Evolutionary conservation across 1,284 basidiomycete species (phyloP), one percentile per base, ranked within the genome.

Genomic region (Stygiomarasmius scandens): DNA sequence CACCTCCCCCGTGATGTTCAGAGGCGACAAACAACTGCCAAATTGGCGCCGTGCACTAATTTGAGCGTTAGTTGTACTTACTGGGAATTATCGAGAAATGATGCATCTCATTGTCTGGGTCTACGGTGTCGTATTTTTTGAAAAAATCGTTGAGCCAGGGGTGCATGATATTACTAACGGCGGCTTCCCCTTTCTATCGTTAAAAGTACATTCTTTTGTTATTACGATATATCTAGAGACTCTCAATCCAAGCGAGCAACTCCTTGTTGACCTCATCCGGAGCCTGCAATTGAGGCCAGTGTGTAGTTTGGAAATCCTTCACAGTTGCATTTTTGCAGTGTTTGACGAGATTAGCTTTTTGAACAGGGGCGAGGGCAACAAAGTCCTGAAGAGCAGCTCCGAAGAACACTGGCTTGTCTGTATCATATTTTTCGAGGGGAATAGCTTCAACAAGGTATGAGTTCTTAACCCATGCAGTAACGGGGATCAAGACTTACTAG

Each of bases 291-390:
- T 54, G 52, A 9, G 46, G 25, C 52, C 52, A 46, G 32, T 54
- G 52, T 5, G 20, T 20, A 16, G 52, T 29, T 25, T 54, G 23
- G 43, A 54, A 46, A 25, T 54, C 52, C 25, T 54, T 54, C 12
- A 54, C 20, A 20, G 43, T 46, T 16, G 66, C 47, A 41, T 68
- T 56, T 43, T 41, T 41, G n/a, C 14, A 12, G 8, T 4, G 16
- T 16, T 41, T 41, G 14, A 5, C 38, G 3, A 34, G 2, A 34
- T 47, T 47, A 20, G 23, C 16, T 20, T 54, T 45, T 24, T 24
- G 27, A 11, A n/a, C 12, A 12, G 22, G 43, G 9, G 44, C 24
- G 9, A 54, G 9, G 5, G 14, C 22, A 12, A 46, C 20, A 45
- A 34, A 19, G 29, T 54, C 52, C n/a, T 54, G 43, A 16, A 46